Base-by-base conservation (phyloP, 371 early-diverging fungal species). In the Umbelopsis sp. region DNA sequence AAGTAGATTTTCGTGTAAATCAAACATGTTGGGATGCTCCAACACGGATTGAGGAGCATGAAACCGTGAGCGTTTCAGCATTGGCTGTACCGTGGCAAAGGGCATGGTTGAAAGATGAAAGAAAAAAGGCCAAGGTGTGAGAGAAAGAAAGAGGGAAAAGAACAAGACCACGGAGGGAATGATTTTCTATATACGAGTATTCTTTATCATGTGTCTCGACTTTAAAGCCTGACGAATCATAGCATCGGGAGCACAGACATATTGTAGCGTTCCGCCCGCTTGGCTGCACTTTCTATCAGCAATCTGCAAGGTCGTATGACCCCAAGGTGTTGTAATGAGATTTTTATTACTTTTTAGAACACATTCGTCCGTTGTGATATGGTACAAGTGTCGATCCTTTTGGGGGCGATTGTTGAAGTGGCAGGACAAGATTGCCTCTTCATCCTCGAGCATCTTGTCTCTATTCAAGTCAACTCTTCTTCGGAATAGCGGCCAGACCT, bases 31-130 rank as follows among this genome's bases (percentile, higher is more conserved):
- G 53, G 67, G 63, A 22, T 72, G 71, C 16, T 70, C 57, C 14
- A 48, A 38, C 10, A 67, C 67, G 57, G 73, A 72, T 50, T 62
- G 72, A 44, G 66, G 70, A 29, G 63, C 37, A n/a, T 52, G 45
- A 20, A 64, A 71, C 22, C 50, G 50, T n/a, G 65, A 67, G 41
- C 72, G 73, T 22, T 75, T 75, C n/a, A 68, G 68, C 14, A 70
- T 70, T 53, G 68, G 65, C 25, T 70, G 63, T 41, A 73, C 64
- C 29, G 76, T 76, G 48, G 68, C 76, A 65, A 70, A 72, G 10
- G 74, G 70, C 75, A 74, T 77, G n/a, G 52, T 25, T 22, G 65
- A n/a, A 7, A 41, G 32, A 57, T 25, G 38, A 3, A 12, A 20
- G 3, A 29, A 64, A 64, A 48, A 37, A 63, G n/a, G 24, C 51